These are phyloP conservation scores for Fusarium xyrophilum DNA, from an alignment of 2,329 filamentous ascomycete species.

Conservation along the genomic window DNA sequence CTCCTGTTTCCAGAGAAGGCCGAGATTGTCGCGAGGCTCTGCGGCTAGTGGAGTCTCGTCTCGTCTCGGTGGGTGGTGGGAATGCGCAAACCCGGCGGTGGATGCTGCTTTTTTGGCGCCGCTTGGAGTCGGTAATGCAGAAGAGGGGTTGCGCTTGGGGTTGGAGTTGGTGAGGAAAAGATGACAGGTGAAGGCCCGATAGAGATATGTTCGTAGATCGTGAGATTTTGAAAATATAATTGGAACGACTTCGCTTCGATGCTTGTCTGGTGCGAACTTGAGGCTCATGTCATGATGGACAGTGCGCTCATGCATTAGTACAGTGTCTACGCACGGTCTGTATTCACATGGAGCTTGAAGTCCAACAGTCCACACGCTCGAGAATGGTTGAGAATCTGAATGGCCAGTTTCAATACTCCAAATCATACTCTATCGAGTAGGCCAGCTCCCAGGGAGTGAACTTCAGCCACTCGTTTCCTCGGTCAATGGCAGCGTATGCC, in stretches of 20 bases:
- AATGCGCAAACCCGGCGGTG: constrained; percentile 29
- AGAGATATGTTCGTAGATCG: constrained; percentile 5
- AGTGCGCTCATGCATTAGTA: constrained; percentile 18
- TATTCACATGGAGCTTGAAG: background rate
- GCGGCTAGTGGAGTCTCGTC: constrained; percentile 19
- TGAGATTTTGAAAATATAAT: constrained; percentile 10
- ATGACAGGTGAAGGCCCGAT: constrained; percentile 20
- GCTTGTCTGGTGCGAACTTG: background rate
- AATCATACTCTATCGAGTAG: background rate
- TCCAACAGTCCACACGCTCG: rapidly evolving
- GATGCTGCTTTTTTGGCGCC: constrained; percentile 2
- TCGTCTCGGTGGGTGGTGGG: constrained; percentile 34
- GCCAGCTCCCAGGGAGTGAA: rapidly evolving
- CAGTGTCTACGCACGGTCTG: constrained; percentile 23
- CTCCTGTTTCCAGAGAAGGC: constrained; percentile 2
- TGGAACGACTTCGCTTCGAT: constrained; percentile 15
- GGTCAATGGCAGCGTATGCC: background rate
- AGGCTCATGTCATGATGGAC: constrained; percentile 20
- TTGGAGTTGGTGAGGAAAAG: constrained; percentile 29
- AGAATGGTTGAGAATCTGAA: rapidly evolving
- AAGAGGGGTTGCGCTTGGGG: constrained; percentile 20
- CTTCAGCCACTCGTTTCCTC: background rate
- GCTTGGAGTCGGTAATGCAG: constrained; percentile 23
- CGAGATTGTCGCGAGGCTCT: constrained; percentile 34
- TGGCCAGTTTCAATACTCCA: background rate